Percentiles rank a stretch among this genome's conserved stretches.
phyloP scores from a whole-genome alignment of 202 grass and related monocot species.

The Brachypodium distachyon region DNA sequence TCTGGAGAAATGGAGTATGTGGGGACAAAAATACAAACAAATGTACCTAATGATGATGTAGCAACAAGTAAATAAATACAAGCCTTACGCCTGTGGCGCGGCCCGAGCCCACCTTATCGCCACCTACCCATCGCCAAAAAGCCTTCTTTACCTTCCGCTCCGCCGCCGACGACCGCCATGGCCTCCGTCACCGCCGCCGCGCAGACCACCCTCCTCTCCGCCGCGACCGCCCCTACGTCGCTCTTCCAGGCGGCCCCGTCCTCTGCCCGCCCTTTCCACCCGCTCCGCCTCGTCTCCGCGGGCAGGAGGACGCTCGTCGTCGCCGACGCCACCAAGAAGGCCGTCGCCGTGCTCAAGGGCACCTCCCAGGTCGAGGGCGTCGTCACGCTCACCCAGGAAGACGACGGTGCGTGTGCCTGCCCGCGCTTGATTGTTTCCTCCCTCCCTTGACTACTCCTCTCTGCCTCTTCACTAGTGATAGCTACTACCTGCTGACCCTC shows the following conservation, averaged over 20 bases:
- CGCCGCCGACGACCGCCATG: conserved; percentile 38
- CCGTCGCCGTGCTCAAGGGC: conserved; percentile 86
- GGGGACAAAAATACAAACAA: too few relatives aligned
- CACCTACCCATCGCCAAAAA: not conserved
- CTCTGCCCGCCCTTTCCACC: conserved; percentile 81
- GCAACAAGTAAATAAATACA: too few relatives aligned
- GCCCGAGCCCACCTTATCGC: conserved; percentile 22
- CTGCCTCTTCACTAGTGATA: not conserved
- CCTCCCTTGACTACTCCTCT: not conserved
- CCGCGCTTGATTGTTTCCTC: too few relatives aligned
- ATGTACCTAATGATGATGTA: too few relatives aligned
- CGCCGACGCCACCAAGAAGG: conserved; percentile 67
- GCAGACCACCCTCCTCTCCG: conserved; percentile 40
- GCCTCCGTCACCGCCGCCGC: conserved; percentile 30
- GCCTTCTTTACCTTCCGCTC: not conserved
- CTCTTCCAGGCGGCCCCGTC: conserved; percentile 15
- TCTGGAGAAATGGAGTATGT: too few relatives aligned
- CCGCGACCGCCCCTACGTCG: not conserved
- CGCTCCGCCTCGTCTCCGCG: conserved; percentile 14
- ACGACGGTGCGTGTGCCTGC: conserved; percentile 34
- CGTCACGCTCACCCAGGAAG: conserved; percentile 75
- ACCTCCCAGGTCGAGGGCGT: conserved; percentile 69
- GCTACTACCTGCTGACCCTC: not conserved
- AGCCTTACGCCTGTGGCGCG: too few relatives aligned
- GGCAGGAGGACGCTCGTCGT: conserved; percentile 29